Conservation (phyloP, 306 rosid species). For the Cucumis sativus region Cucumber_9930_V3 NC_026655.2:228501-229000, state of each 20-base stretch:
- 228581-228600: conserved; percentile 72
- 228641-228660: not conserved
- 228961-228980: not conserved
- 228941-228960: not conserved
- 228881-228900: not conserved
- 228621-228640: conserved; percentile 13
- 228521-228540: conserved; percentile 61
- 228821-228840: not conserved
- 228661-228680: not conserved
- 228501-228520: not conserved
- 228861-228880: not conserved
- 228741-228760: not conserved
- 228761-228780: not conserved
- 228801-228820: not conserved
- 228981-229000: not conserved
- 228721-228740: not conserved
- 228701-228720: not conserved
- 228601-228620: conserved; percentile 65
- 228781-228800: not conserved
- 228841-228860: not conserved
- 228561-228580: conserved; percentile 32
- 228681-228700: not conserved
- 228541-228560: conserved; percentile 48
- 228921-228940: not conserved
- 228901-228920: not conserved